Evolutionary conservation across 495 filamentous ascomycete genomes (phyloP).

Genomic region (Chaetomium tenue): DNA sequence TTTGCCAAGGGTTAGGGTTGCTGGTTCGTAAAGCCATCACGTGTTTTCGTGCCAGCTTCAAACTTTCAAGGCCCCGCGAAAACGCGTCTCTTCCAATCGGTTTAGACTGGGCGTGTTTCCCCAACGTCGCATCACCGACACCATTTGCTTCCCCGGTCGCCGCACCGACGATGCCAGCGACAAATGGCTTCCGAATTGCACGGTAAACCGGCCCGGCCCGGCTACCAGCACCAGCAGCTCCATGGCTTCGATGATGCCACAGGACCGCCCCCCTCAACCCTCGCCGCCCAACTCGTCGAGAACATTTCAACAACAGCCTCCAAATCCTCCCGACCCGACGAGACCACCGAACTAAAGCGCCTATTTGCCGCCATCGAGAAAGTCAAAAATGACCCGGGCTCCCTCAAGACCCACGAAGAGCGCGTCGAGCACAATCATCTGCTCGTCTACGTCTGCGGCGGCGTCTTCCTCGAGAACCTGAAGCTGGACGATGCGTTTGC

Average conservation of each 20-base stretch:
- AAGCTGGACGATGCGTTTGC: constrained; percentile 61
- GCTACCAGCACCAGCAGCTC: not conserved
- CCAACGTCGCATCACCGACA: not conserved
- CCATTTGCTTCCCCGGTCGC: constrained; percentile 1
- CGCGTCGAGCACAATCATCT: constrained; percentile 73
- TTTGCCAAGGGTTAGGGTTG: constrained; percentile 16
- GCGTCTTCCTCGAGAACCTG: constrained; percentile 71
- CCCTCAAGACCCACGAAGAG: constrained; percentile 55
- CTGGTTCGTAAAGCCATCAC: not conserved
- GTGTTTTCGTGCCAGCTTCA: constrained; percentile 8
- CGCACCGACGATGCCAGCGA: constrained; percentile 23
- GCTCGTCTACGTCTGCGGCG: constrained; percentile 77
- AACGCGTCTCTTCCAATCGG: constrained; percentile 10
- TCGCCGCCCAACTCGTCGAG: constrained; percentile 64
- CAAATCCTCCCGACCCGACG: constrained; percentile 42
- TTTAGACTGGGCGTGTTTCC: not conserved
- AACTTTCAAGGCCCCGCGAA: not conserved
- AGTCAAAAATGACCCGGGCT: constrained; percentile 42
- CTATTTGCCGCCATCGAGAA: constrained; percentile 43
- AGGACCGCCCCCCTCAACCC: constrained; percentile 61
- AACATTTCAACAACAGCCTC: constrained; percentile 48
- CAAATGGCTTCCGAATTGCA: constrained; percentile 28
- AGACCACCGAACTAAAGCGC: constrained; percentile 44
- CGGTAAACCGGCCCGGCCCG: constrained; percentile 22
- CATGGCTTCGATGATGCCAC: not conserved